Conservation (phyloP, 306 rosid genomes). For the Urtica urens region DNA sequence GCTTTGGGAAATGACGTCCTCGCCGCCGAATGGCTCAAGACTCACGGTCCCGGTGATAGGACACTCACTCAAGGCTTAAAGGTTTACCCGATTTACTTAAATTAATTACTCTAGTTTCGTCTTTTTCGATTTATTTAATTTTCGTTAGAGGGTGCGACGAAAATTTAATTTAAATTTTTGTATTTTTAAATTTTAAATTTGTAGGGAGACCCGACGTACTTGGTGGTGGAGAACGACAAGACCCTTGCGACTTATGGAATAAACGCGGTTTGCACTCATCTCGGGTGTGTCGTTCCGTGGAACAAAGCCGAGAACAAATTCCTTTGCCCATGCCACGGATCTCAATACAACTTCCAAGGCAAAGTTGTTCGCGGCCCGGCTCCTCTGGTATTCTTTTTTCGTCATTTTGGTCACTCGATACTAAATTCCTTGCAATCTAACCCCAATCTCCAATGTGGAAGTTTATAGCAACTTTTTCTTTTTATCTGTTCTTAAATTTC, state of each 20-base stretch:
- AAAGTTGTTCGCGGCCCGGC: conserved; percentile 97
- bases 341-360: conserved; percentile 88
- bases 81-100: conserved; percentile 20
- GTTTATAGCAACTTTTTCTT: no score
- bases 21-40: conserved; percentile 70
- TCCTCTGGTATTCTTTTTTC: conserved; percentile 49
- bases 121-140: background rate
- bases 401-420: background rate
- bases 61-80: conserved; percentile 91
- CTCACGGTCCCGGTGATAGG: conserved; percentile 76
- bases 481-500: no score
- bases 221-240: conserved; percentile 83
- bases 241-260: conserved; percentile 78
- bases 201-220: conserved; percentile 93
- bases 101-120: background rate
- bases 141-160: no score
- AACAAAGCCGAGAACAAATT: conserved; percentile 77
- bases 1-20: conserved; percentile 79
- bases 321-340: conserved; percentile 98
- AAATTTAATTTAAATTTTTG: background rate
- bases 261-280: conserved; percentile 98
- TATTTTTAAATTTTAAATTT: background rate
- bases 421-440: background rate
- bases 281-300: conserved; percentile 95
- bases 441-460: background rate